Percentiles rank a stretch among this genome's conserved stretches.
phyloP scores from a whole-genome alignment of 176 grass and related monocot species.

The Pontederia crassipes region DNA sequence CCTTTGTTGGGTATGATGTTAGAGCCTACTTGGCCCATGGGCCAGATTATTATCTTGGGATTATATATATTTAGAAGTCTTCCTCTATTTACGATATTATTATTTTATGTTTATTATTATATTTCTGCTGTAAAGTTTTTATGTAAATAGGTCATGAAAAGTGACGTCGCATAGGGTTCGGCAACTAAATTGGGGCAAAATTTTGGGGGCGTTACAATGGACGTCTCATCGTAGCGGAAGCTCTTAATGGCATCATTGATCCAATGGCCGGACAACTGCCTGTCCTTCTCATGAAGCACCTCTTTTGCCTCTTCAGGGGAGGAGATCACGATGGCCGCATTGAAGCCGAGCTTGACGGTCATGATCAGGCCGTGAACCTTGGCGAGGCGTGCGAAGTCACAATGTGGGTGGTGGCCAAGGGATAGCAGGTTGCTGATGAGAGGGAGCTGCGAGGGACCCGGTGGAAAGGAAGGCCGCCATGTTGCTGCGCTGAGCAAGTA shows the following conservation, averaged over 20 bases:
- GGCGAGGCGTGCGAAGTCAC: slow-evolving; percentile 2
- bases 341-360: slow-evolving; percentile 5
- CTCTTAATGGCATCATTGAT: background rate
- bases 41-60: too few species aligned
- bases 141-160: too few species aligned
- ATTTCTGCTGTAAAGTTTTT: too few species aligned
- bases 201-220: too few species aligned
- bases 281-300: slow-evolving; percentile 15
- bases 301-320: background rate
- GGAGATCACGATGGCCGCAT: background rate
- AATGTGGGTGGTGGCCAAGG: slow-evolving; percentile 4
- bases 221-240: slow-evolving; percentile 35
- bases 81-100: too few species aligned
- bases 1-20: too few species aligned
- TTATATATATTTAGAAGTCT: too few species aligned
- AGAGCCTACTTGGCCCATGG: too few species aligned
- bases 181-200: too few species aligned
- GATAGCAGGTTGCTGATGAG: slow-evolving; percentile 12
- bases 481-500: too few species aligned
- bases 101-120: too few species aligned
- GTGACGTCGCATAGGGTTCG: too few species aligned
- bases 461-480: background rate
- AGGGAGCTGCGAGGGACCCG: slow-evolving; percentile 1
- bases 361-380: background rate
- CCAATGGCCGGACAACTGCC: slow-evolving; percentile 3